Percentiles rank a stretch among this genome's conserved stretches.
These are phyloP conservation scores for Russula sp. DNA, from an alignment of 768 basidiomycete genomes.

Conservation along the genomic window DNA sequence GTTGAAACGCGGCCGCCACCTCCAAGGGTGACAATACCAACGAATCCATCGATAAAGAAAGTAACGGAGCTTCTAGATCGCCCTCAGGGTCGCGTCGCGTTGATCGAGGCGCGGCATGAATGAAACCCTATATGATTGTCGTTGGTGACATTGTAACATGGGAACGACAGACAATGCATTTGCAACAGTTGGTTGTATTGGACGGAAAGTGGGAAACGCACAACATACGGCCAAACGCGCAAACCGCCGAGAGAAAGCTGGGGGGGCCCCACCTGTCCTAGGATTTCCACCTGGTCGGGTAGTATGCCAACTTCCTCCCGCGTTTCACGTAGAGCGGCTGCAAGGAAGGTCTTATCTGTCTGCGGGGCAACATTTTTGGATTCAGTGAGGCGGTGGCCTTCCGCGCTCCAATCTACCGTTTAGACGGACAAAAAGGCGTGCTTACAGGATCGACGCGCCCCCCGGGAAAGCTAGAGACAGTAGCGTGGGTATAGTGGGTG, in stretches of 20 bases:
- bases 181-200: slow-evolving; percentile 10
- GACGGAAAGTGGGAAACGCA: slow-evolving; percentile 35
- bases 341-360: slow-evolving; percentile 49
- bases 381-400: slow-evolving; percentile 16
- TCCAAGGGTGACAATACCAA: slow-evolving; percentile 53
- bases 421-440: background rate
- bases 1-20: slow-evolving; percentile 66
- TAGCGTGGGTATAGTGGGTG: background rate
- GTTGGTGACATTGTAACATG: background rate
- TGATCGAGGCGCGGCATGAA: slow-evolving; percentile 24
- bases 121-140: slow-evolving; percentile 28
- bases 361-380: slow-evolving; percentile 23
- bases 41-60: slow-evolving; percentile 50
- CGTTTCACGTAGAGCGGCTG: slow-evolving; percentile 65
- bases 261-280: slow-evolving; percentile 60
- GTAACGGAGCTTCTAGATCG: slow-evolving; percentile 40
- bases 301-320: slow-evolving; percentile 65
- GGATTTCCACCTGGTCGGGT: slow-evolving; percentile 54
- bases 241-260: slow-evolving; percentile 53
- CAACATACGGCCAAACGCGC: slow-evolving; percentile 72
- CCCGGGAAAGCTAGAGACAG: slow-evolving; percentile 20
- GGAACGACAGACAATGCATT: slow-evolving; percentile 12
- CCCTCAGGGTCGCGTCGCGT: slow-evolving; percentile 20
- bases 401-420: background rate
- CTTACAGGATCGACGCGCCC: slow-evolving; percentile 21